These are phyloP conservation scores for Geosmithia morbida DNA, from an alignment of 2,329 filamentous ascomycete species.

Conservation along the genomic window DNA sequence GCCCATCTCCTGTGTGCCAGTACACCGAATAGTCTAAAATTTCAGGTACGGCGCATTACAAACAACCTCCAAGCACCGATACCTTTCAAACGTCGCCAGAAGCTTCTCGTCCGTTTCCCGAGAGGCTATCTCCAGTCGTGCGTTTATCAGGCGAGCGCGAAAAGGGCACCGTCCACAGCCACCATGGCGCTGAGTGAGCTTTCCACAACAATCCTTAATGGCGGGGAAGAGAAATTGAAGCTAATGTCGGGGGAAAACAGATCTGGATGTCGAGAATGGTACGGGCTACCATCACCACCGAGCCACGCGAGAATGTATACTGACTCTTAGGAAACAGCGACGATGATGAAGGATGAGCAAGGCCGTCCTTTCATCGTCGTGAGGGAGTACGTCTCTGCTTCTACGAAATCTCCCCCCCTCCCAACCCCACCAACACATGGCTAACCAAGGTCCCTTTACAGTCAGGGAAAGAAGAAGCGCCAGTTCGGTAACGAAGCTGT, in stretches of 20 bases:
- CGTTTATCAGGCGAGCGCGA: slow-evolving; percentile 8
- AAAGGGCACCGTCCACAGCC: slow-evolving; percentile 11
- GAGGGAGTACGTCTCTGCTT: slow-evolving; percentile 58
- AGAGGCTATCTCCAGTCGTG: slow-evolving; percentile 1
- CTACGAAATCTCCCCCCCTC: background rate
- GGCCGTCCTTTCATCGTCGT: slow-evolving; percentile 97
- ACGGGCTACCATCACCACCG: slow-evolving; percentile 15
- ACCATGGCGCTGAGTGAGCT: slow-evolving; percentile 25
- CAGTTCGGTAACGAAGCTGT: slow-evolving; percentile 94
- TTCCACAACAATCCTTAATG: slow-evolving; percentile 5
- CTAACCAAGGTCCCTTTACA: slow-evolving; percentile 18
- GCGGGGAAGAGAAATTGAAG: slow-evolving; percentile 7
- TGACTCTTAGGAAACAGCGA: slow-evolving; percentile 25
- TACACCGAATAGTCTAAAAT: slow-evolving; percentile 13
- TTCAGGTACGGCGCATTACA: slow-evolving; percentile 9
- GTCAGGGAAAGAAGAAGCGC: slow-evolving; percentile 95
- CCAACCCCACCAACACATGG: background rate
- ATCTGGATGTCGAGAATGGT: slow-evolving; percentile 78
- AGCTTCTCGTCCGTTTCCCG: slow-evolving; percentile 3
- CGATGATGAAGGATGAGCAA: slow-evolving; percentile 91
- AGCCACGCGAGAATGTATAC: slow-evolving; percentile 4
- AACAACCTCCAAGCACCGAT: slow-evolving; percentile 13
- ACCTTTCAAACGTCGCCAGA: background rate
- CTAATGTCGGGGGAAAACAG: slow-evolving; percentile 31
- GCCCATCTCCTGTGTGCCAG: slow-evolving; percentile 3